Conservation (phyloP, 805 yeast species). For the Lachancea quebecensis region DNA sequence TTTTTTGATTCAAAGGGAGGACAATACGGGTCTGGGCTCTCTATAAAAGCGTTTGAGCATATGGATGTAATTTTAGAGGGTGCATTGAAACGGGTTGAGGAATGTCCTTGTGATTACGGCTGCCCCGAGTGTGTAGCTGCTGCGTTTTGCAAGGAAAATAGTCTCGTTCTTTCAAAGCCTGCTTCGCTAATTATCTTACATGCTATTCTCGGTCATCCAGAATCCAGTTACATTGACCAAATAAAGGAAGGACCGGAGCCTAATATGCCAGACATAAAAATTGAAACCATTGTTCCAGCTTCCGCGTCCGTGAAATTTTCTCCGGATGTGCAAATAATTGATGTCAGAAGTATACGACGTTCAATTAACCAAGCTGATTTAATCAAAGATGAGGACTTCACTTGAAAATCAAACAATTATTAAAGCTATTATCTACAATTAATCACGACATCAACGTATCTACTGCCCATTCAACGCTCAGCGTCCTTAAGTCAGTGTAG, state of each 20-base stretch:
- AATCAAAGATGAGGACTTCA: constrained; percentile 5
- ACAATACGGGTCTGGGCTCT: constrained; percentile 68
- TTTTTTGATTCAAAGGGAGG: constrained; percentile 85
- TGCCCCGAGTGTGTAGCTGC: constrained; percentile 83
- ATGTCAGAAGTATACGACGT: constrained; percentile 22
- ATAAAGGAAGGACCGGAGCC: constrained; percentile 69
- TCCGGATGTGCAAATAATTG: constrained; percentile 50
- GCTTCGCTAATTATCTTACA: constrained; percentile 72
- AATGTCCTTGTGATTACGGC: constrained; percentile 64
- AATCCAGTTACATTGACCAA: constrained; percentile 19
- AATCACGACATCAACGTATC: constrained; percentile 61
- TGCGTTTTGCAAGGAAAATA: constrained; percentile 70
- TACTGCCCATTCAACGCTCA: constrained; percentile 91
- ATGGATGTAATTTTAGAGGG: constrained; percentile 57
- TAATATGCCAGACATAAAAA: constrained; percentile 58
- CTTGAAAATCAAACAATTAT: neutral
- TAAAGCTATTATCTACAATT: neutral
- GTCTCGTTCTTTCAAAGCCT: constrained; percentile 77
- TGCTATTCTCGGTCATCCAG: constrained; percentile 48
- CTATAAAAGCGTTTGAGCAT: constrained; percentile 72
- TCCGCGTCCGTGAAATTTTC: constrained; percentile 53
- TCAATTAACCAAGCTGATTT: neutral
- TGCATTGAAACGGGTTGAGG: constrained; percentile 50
- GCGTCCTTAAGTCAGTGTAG: constrained; percentile 84
- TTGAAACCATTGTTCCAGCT: constrained; percentile 63